Evolutionary conservation across 306 rosid genomes (phyloP), one percentile per base, ranked within the genome.

Genomic region (Dalbergia cochinchinensis): DNA sequence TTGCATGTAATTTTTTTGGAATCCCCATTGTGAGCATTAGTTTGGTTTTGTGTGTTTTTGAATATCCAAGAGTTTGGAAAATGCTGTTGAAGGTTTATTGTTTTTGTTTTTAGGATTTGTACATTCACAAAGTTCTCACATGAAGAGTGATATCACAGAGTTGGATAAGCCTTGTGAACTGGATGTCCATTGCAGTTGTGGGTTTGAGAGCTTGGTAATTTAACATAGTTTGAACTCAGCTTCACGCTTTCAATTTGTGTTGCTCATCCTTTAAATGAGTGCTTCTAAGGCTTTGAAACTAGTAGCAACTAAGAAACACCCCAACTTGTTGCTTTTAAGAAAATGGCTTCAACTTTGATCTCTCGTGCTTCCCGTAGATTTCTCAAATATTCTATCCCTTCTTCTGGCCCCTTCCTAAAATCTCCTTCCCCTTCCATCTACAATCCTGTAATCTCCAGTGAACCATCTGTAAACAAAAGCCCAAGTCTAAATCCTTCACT

Each of bases 361-460:
- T 74, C 71, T 76, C 79, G 91, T 8, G 20, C 74, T 55, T 85
- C 85, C 4, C 87, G 85, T 61, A 76, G 89, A 71, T 65, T 78
- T 82, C 78, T 54, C 55, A 89, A 71, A 67, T 71, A 85, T 51
- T 79, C 81, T 6, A 48, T 77, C 31, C 42, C 81, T 65, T 45
- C 80, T 68, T 78, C 83, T 35, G 3, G 75, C 47, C 26, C 18
- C 59, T 83, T 66, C 10, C 0, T 19, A 14, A 6, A n/a, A 5
- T 53, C 67, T 76, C 76, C 42, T 19, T 33, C 54, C 51, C 74
- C 68, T 8, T 60, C 76, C 31, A 65, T 77, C 45, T 65, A 55
- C 63, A 83, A 66, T 76, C 67, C 85, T 68, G 39, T 78, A 35
- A 48, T 63, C 35, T 10, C 90, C 57, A 69, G 80, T 80, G 72